phyloP scores from a whole-genome alignment of 306 rosid species.

The Dicorynia guianensis region DNA sequence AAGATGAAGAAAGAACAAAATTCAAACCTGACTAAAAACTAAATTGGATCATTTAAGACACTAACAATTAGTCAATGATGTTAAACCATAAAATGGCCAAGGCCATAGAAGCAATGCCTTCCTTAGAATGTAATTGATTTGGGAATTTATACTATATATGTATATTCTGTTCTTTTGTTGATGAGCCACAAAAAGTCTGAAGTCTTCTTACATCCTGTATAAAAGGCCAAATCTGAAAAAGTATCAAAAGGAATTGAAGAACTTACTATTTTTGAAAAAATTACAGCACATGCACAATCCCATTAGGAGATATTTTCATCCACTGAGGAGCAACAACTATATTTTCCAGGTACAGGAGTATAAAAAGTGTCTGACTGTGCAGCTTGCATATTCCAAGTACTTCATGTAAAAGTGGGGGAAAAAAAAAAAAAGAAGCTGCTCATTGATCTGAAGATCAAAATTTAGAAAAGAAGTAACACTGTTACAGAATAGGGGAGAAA shows the following conservation, averaged over 20 bases:
- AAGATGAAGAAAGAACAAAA: no score
- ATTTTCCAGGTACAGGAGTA: background rate
- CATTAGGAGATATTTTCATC: conserved; percentile 1
- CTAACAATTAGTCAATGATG: background rate
- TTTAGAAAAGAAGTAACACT: background rate
- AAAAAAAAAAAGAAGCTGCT: conserved; percentile 32
- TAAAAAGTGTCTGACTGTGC: conserved; percentile 3
- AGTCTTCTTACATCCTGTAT: background rate
- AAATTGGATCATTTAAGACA: background rate
- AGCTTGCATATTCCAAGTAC: conserved; percentile 11
- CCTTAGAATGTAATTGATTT: background rate
- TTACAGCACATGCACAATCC: conserved; percentile 1
- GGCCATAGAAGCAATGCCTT: background rate
- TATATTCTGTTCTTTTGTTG: background rate
- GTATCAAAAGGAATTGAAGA: background rate
- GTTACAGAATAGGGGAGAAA: conserved; percentile 4
- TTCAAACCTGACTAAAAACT: no score
- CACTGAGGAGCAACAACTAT: background rate
- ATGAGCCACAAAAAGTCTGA: background rate
- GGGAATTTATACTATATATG: background rate
- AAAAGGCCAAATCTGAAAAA: background rate
- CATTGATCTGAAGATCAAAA: conserved; percentile 14
- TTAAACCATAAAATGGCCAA: conserved; percentile 5
- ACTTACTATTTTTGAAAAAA: background rate
- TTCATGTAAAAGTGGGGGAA: conserved; percentile 29